phyloP scores from a whole-genome alignment of 768 basidiomycete species.

The Lactarius quietus region DNA sequence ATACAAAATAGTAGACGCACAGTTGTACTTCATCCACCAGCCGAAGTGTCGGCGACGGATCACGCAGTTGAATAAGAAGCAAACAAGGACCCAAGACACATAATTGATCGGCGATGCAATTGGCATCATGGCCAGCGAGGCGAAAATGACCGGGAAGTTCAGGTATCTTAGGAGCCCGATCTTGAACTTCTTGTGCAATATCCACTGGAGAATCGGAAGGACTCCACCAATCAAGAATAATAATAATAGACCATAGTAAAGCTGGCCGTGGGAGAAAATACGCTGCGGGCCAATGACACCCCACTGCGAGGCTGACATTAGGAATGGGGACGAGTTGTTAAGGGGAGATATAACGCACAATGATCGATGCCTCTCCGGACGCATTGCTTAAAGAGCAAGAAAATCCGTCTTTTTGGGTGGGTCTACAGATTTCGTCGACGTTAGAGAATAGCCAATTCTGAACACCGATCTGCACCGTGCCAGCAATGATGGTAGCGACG shows the following conservation, averaged over 20 bases:
- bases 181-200: constrained; percentile 33
- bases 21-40: constrained; percentile 41
- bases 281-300: constrained; percentile 1
- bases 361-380: constrained; percentile 39
- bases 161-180: constrained; percentile 49
- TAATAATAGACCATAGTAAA: constrained; percentile 42
- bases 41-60: constrained; percentile 30
- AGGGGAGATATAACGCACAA: not conserved
- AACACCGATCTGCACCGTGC: constrained; percentile 63
- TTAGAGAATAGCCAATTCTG: constrained; percentile 43
- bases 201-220: constrained; percentile 53
- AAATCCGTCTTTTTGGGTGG: constrained; percentile 39
- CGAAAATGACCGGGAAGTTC: constrained; percentile 47
- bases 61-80: constrained; percentile 37
- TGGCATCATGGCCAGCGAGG: constrained; percentile 41
- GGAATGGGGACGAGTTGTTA: no score
- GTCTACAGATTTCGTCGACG: constrained; percentile 40
- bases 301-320: constrained; percentile 2
- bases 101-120: constrained; percentile 41
- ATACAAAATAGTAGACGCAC: constrained; percentile 18
- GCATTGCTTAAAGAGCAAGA: constrained; percentile 37
- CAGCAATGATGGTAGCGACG: constrained; percentile 41
- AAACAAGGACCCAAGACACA: constrained; percentile 37
- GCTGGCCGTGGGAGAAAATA: not conserved
- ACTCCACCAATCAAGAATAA: constrained; percentile 78